Conservation (phyloP, 768 basidiomycete genomes). For the Gloeopeniophorella convolvens region DNA sequence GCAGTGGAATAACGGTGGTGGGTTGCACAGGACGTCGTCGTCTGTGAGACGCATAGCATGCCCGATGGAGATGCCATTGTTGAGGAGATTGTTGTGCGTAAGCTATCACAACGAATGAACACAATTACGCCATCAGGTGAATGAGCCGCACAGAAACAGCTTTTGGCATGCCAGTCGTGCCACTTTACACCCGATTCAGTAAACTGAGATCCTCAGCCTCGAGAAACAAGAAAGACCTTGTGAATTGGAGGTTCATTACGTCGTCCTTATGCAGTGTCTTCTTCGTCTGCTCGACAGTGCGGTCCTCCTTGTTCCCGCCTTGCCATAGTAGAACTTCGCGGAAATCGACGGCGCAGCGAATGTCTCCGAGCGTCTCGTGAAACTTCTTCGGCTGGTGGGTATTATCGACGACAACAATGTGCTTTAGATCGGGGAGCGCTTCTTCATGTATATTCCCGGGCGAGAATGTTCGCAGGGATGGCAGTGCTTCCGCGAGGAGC, state of each 20-base stretch:
- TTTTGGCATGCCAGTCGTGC: conserved; percentile 76
- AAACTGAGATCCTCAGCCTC: neutral
- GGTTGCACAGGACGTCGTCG: conserved; percentile 70
- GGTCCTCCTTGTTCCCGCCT: conserved; percentile 41
- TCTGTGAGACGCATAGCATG: conserved; percentile 63
- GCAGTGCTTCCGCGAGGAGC: conserved; percentile 51
- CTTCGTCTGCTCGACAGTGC: conserved; percentile 37
- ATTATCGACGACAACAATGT: conserved; percentile 65
- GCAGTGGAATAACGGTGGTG: conserved; percentile 81
- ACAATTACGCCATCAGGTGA: neutral
- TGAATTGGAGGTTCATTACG: conserved; percentile 79
- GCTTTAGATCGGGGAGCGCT: conserved; percentile 53
- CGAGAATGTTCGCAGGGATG: conserved; percentile 41
- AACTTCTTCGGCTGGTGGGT: conserved; percentile 35
- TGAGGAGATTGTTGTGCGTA: conserved; percentile 73
- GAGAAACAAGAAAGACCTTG: conserved; percentile 44
- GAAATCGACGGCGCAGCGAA: conserved; percentile 59
- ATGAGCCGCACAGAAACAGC: conserved; percentile 62
- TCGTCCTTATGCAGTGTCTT: conserved; percentile 50
- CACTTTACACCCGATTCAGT: conserved; percentile 36
- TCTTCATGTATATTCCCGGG: conserved; percentile 54
- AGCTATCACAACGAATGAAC: conserved; percentile 35
- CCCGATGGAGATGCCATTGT: conserved; percentile 67
- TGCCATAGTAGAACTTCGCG: conserved; percentile 66
- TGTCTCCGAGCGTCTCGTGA: conserved; percentile 32